Evolutionary conservation across 2,329 filamentous ascomycete genomes (phyloP), one percentile per base, ranked within the genome.

Genomic region (Colletotrichum tofieldiae): DNA sequence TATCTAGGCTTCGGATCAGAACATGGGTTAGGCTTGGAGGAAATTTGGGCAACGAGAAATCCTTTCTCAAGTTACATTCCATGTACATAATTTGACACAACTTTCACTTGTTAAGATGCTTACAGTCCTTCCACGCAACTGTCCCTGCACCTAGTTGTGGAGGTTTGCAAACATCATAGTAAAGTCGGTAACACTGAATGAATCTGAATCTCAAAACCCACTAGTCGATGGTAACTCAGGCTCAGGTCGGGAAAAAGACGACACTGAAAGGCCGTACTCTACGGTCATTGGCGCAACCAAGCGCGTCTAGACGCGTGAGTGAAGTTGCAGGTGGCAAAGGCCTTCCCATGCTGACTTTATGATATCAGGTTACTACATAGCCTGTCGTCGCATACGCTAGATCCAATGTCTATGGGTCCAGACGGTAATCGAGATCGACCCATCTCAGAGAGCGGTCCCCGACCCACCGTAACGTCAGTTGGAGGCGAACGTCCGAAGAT

Each of bases 391-490:
- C 6, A 5, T 32, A 32, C 29, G 6, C 29, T 8, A 9, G 35
- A 41, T 2, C n/a, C 35, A 39, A 11, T 26, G 12, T 26, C 5
- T 2, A 23, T 23, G 35, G n/a, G 54, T 14, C 52, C 9, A 14
- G 29, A 3, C 14, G 32, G 32, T 6, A 20, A 62, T 62, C 59
- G 59, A 62, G 43, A 62, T 62, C 12, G 29, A 37, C 20, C 59
- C 59, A 37, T 49, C 43, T 35, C 41, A n/a, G 20, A 49, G 29
- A 23, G 59, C 43, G 26, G 59, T 26, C 5, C 9, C 29, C 5
- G 29, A 35, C 58, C 65, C 65, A 63, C 65, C 45, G 39, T 39
- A 63, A 68, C 65, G 58, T 68, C 64, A 68, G 58, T 55, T 39
- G 49, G 26, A 47, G 47, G 39, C 29, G 29, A 56, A 47, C 47